phyloP scores from a whole-genome alignment of 2,329 filamentous ascomycete species.

The Hypoxylon rubiginosum region DNA sequence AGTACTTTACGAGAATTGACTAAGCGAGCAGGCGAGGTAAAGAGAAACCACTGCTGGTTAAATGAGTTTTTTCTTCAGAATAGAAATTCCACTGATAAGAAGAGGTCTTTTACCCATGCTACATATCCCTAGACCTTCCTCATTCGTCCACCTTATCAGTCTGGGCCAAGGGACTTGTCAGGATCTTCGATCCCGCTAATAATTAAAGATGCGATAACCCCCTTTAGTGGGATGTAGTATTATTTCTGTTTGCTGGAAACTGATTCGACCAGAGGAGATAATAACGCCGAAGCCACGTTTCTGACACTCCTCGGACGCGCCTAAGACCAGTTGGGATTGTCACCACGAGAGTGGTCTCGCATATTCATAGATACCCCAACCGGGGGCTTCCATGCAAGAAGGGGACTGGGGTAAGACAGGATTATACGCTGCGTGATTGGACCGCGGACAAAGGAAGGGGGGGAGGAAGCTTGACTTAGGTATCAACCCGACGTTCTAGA shows the following conservation, averaged over 20 bases:
- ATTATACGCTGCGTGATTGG: slow-evolving; percentile 18
- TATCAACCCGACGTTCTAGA: slow-evolving; percentile 33
- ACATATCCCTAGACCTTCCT: slow-evolving; percentile 26
- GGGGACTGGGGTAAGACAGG: neutral
- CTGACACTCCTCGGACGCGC: neutral
- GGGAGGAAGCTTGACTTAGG: slow-evolving; percentile 1
- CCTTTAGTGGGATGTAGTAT: too few relatives aligned
- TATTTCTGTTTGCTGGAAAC: neutral
- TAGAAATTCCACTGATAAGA: slow-evolving; percentile 10
- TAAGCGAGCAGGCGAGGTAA: too few relatives aligned
- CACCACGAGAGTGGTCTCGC: neutral
- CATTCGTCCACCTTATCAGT: slow-evolving; percentile 33
- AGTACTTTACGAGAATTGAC: too few relatives aligned
- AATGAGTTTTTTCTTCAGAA: neutral
- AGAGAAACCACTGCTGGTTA: too few relatives aligned
- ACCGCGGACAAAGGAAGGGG: neutral
- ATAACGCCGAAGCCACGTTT: slow-evolving; percentile 26
- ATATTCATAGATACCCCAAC: slow-evolving; percentile 8
- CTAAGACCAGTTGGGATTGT: slow-evolving; percentile 4
- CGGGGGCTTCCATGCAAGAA: slow-evolving; percentile 12
- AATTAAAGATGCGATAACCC: slow-evolving; percentile 18
- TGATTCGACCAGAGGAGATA: slow-evolving; percentile 3
- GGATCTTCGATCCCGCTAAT: slow-evolving; percentile 13
- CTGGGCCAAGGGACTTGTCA: slow-evolving; percentile 4
- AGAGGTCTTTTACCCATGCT: neutral